phyloP scores from a whole-genome alignment of 192 early-diverging fungal genomes.

The Chytriomyces confervae region DNA sequence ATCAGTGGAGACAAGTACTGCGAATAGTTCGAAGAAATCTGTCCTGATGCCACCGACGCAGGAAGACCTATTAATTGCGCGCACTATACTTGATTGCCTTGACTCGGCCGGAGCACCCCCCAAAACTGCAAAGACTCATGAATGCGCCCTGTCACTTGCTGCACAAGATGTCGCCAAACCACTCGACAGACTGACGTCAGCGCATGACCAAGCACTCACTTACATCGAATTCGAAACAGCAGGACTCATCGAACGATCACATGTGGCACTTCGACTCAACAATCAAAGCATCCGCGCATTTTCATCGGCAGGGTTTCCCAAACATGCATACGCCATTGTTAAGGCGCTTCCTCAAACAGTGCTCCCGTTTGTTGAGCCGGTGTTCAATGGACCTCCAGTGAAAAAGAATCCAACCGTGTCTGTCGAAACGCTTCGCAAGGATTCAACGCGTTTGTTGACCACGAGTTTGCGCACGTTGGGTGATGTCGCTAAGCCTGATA shows the following conservation, averaged over 20 bases:
- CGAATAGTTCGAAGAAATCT: not conserved
- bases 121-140: not conserved
- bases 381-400: not conserved
- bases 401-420: not conserved
- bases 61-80: not conserved
- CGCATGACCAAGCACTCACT: not conserved
- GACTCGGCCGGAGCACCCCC: not conserved
- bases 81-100: not conserved
- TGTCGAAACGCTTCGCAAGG: conserved; percentile 18
- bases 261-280: not conserved
- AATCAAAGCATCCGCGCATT: not conserved
- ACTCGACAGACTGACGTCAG: not conserved
- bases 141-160: not conserved
- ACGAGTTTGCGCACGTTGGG: too few species aligned
- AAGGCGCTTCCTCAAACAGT: not conserved
- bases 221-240: not conserved
- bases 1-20: not conserved
- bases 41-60: not conserved
- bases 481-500: too few species aligned
- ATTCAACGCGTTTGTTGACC: not conserved
- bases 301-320: not conserved
- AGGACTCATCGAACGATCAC: not conserved
- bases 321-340: conserved; percentile 2
- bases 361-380: not conserved
- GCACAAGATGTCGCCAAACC: not conserved